phyloP scores from a whole-genome alignment of 2,329 filamentous ascomycete species.

The Aspergillus ibericus region DNA sequence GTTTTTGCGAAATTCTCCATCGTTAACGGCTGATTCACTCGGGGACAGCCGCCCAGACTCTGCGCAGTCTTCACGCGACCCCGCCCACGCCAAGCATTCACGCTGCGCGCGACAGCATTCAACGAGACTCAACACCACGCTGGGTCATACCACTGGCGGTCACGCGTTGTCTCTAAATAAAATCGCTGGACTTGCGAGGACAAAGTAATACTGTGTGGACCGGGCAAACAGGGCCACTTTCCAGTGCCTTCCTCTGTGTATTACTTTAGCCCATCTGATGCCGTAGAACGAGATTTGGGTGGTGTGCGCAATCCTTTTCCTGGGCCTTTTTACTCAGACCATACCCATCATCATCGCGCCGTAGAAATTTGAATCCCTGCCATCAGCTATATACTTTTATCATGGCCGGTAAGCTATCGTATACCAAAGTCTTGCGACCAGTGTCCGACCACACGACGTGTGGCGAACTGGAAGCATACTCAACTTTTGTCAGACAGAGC shows the following conservation, averaged over 20 bases:
- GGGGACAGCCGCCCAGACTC: not conserved
- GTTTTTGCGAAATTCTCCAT: not conserved
- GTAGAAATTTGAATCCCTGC: conserved; percentile 39
- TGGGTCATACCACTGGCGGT: conserved; percentile 18
- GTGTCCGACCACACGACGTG: not conserved
- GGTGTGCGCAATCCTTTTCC: conserved; percentile 23
- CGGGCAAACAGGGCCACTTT: conserved; percentile 27
- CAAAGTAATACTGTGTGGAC: conserved; percentile 37
- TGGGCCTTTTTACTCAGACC: conserved; percentile 15
- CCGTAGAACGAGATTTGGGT: conserved; percentile 42
- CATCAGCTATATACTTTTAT: conserved; percentile 31
- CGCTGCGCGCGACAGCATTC: conserved; percentile 28
- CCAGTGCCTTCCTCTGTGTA: conserved; percentile 40
- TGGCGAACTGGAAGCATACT: conserved; percentile 10
- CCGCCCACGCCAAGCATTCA: conserved; percentile 29
- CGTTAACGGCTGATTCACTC: not conserved
- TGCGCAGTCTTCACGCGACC: conserved; percentile 26
- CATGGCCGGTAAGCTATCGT: conserved; percentile 63
- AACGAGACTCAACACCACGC: conserved; percentile 16
- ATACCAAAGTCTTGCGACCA: conserved; percentile 23
- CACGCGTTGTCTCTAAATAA: conserved; percentile 20
- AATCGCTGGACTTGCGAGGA: conserved; percentile 24
- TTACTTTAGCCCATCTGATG: conserved; percentile 41
- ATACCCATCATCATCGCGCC: conserved; percentile 26
- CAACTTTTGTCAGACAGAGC: conserved; percentile 17